Evolutionary conservation across 2,329 filamentous ascomycete species (phyloP).

Genomic region (Clonostachys rhizophaga): DNA sequence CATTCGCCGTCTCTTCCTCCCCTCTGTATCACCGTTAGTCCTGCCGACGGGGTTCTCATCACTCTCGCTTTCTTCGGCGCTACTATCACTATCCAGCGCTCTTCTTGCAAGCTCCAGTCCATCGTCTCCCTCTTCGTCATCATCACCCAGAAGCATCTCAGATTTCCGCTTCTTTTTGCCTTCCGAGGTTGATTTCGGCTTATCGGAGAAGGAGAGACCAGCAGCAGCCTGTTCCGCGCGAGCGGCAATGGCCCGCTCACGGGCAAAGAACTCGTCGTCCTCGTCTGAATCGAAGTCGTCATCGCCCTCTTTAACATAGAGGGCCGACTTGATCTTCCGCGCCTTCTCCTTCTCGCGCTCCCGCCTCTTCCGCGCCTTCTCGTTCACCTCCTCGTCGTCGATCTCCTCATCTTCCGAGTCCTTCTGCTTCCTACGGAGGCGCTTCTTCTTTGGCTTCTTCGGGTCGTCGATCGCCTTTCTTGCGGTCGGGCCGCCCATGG

Average conservation of each 20-base stretch:
- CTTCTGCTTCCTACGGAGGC: slow-evolving; percentile 40
- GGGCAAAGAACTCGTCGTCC: slow-evolving; percentile 67
- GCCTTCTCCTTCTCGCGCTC: slow-evolving; percentile 73
- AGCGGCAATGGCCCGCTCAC: slow-evolving; percentile 58
- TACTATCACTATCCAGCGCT: slow-evolving; percentile 14
- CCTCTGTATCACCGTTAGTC: slow-evolving; percentile 21
- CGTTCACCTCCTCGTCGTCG: slow-evolving; percentile 61
- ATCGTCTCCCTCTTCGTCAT: slow-evolving; percentile 16
- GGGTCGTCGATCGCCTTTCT: slow-evolving; percentile 48
- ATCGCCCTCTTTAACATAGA: slow-evolving; percentile 79
- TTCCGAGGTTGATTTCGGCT: slow-evolving; percentile 12
- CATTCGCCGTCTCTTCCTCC: slow-evolving; percentile 28
- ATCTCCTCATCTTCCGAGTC: slow-evolving; percentile 37
- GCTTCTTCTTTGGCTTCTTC: slow-evolving; percentile 44
- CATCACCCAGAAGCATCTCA: slow-evolving; percentile 15
- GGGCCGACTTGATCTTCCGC: slow-evolving; percentile 75
- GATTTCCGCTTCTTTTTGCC: slow-evolving; percentile 18
- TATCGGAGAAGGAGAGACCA: neutral
- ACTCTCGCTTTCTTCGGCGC: slow-evolving; percentile 11
- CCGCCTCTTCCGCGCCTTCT: slow-evolving; percentile 55
- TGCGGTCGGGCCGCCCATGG: slow-evolving; percentile 59
- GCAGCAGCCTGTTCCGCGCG: slow-evolving; percentile 34
- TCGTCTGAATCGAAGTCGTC: slow-evolving; percentile 82
- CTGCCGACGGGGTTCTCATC: slow-evolving; percentile 21
- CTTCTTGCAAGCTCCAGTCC: slow-evolving; percentile 12